These are phyloP conservation scores for Colletotrichum tropicicola DNA, from an alignment of 2,329 filamentous ascomycete genomes.

Conservation along the genomic window DNA sequence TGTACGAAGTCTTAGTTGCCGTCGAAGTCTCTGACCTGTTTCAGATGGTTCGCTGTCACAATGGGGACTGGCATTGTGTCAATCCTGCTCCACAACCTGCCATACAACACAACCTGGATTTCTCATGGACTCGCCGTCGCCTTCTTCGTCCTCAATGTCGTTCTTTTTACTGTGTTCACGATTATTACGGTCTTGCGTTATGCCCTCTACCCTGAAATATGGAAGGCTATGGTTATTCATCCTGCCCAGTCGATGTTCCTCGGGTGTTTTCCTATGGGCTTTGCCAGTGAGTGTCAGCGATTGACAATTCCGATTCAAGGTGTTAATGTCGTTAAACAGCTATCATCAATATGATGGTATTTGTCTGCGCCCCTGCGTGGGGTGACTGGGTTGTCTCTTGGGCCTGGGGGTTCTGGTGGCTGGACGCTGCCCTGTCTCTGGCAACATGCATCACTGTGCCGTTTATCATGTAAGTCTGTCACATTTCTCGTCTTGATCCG, in stretches of 20 bases:
- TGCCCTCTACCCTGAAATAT: conserved; percentile 71
- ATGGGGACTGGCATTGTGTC: conserved; percentile 77
- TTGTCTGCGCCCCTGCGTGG: conserved; percentile 68
- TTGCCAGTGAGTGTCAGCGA: conserved; percentile 56
- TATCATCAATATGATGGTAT: conserved; percentile 71
- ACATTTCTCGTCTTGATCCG: too few species aligned
- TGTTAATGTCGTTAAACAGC: conserved; percentile 36
- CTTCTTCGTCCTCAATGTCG: conserved; percentile 68
- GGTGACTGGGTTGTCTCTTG: conserved; percentile 63
- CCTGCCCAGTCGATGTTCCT: conserved; percentile 75
- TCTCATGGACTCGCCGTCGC: conserved; percentile 51
- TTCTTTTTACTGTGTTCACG: conserved; percentile 65
- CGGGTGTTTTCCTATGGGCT: conserved; percentile 74
- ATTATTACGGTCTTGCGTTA: conserved; percentile 68
- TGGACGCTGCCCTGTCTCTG: conserved; percentile 62
- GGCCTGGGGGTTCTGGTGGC: conserved; percentile 67
- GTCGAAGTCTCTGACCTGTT: neutral
- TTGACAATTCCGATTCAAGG: neutral
- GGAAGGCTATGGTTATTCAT: conserved; percentile 71
- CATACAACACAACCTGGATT: conserved; percentile 66
- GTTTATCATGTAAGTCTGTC: conserved; percentile 59
- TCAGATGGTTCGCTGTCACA: conserved; percentile 65
- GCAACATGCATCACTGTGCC: conserved; percentile 63
- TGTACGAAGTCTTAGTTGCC: neutral
- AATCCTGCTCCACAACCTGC: conserved; percentile 68